phyloP scores from a whole-genome alignment of 2,329 filamentous ascomycete species.

The Sclerotinia glacialis region DNA sequence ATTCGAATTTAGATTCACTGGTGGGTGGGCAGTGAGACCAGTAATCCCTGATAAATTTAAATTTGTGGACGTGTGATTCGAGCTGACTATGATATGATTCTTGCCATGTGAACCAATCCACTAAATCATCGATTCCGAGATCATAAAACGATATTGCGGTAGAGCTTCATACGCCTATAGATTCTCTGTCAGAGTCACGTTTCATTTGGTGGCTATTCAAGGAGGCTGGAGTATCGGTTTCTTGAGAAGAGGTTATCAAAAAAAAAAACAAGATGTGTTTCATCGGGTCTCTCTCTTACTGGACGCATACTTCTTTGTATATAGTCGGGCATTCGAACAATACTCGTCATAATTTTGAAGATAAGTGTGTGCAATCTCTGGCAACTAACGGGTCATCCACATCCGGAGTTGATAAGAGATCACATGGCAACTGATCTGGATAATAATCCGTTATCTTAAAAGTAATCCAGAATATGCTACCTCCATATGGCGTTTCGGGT shows the following conservation, averaged over 20 bases:
- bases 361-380: constrained; percentile 31
- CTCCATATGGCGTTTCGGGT: constrained; percentile 33
- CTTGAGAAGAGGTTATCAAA: neutral
- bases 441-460: constrained; percentile 23
- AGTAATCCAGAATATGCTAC: constrained; percentile 32
- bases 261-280: neutral
- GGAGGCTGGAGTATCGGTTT: neutral
- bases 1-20: no score
- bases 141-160: no score
- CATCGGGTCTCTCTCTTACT: neutral
- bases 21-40: no score
- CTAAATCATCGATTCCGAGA: no score
- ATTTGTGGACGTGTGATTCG: no score
- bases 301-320: neutral
- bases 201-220: neutral
- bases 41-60: no score
- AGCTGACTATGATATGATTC: no score
- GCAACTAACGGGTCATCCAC: constrained; percentile 31
- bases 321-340: neutral
- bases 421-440: constrained; percentile 20
- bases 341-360: constrained; percentile 27
- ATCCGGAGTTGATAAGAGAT: constrained; percentile 29
- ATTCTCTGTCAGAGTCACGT: neutral
- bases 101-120: no score
- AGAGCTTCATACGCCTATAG: neutral